Base-by-base conservation (phyloP, 2,329 filamentous ascomycete genomes). In the Hymenoscyphus repandus region DNA sequence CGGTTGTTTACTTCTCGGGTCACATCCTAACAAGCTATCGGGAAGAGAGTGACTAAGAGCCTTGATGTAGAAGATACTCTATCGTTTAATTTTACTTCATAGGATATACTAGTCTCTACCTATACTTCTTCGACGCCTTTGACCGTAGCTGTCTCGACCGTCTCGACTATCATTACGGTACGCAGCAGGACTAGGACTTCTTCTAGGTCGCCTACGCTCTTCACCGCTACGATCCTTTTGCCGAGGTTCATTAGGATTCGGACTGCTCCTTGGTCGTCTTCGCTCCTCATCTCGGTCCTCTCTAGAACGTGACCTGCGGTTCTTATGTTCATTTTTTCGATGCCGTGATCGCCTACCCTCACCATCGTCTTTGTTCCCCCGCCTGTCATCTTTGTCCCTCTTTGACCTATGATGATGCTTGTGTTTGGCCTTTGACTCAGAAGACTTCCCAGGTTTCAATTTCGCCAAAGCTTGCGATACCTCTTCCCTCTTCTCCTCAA, bases 401-500 rank as follows among this genome's bases (percentile, higher is more conserved):
- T 51, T 13, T 49, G 49, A 32, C 32, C 45, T n/a, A 51, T 60
- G 57, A 41, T 60, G 58, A 49, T 64, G 61, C 20, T 49, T 57
- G 54, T 63, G 62, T 40, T 55, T 55, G 22, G 58, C 51, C 30
- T 57, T 63, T n/a, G 56, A 48, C 31, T 59, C 54, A 2, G 49
- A 36, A 32, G 56, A 54, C 36, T 59, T 60, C 20, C 50, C 48
- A 27, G 41, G 50, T 70, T 75, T 74, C 46, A 77, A 66, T 59
- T 70, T 77, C 56, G 75, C 74, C 59, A 87, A 69, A 2, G 89
- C 91, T 52, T 80, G 78, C 49, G 86, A 82, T 11, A 96, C 80
- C 66, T 96, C 89, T 66, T 90, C 89, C 69, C 88, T 90, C 77
- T 97, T 96, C 70, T 95, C 87, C 57, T 92, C 81, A 46, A 96